Percentiles rank a stretch among this genome's conserved stretches.
phyloP scores from a whole-genome alignment of 148 eudicot genomes.

The Tetragonia tetragonoides region DNA sequence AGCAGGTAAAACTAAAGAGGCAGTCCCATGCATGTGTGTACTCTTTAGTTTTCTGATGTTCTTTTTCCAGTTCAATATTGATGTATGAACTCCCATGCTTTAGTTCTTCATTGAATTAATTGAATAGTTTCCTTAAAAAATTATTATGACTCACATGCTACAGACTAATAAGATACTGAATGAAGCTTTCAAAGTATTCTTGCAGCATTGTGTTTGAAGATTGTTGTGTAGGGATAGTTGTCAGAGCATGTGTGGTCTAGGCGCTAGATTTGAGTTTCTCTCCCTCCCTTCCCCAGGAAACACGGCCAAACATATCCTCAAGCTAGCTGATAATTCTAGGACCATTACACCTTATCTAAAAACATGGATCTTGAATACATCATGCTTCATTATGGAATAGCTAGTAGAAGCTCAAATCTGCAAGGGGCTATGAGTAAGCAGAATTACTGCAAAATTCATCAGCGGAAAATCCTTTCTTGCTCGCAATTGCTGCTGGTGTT shows the following conservation, averaged over 20 bases:
- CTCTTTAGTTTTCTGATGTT: neutral
- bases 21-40: neutral
- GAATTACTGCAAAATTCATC: neutral
- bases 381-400: neutral
- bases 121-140: neutral
- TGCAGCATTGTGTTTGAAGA: neutral
- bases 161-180: neutral
- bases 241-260: too few species aligned
- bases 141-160: neutral
- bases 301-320: too few species aligned
- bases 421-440: neutral
- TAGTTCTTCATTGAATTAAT: neutral
- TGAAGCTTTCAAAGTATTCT: neutral
- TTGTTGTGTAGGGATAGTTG: neutral
- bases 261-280: neutral
- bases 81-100: neutral
- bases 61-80: neutral
- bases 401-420: neutral
- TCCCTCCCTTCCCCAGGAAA: too few species aligned
- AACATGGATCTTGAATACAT: neutral
- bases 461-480: neutral
- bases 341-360: neutral
- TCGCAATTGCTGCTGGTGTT: neutral
- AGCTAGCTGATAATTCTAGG: too few species aligned
- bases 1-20: conserved; percentile 35